Percentiles rank a stretch among this genome's conserved stretches.
These are phyloP conservation scores for Claviceps sp. DNA, from an alignment of 2,329 filamentous ascomycete genomes.

Conservation along the genomic window DNA sequence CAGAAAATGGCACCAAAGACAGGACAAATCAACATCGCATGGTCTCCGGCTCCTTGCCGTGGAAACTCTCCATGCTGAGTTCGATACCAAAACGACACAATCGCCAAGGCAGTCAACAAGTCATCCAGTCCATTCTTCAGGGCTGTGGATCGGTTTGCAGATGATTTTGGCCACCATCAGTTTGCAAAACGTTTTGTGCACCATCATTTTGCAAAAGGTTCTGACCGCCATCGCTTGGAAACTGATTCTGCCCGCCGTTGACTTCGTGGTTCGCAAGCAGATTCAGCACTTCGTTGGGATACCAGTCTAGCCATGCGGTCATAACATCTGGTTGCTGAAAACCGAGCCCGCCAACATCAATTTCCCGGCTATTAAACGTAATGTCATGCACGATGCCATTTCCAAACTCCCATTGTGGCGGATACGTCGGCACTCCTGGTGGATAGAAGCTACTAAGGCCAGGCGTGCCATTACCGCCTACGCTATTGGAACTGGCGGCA, in stretches of 20 bases:
- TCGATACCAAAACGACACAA: background rate
- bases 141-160: background rate
- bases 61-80: no score
- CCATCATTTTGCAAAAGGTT: background rate
- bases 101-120: background rate
- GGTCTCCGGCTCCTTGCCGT: no score
- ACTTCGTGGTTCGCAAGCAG: conserved; percentile 32
- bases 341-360: conserved; percentile 57
- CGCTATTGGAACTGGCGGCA: background rate
- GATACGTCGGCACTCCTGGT: conserved; percentile 16
- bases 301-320: conserved; percentile 58
- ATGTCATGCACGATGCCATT: conserved; percentile 35
- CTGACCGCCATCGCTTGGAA: background rate
- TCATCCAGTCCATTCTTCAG: background rate
- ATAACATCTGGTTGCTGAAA: conserved; percentile 48
- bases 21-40: no score
- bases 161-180: background rate
- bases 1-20: no score
- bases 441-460: conserved; percentile 14
- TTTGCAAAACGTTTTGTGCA: background rate
- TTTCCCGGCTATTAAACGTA: conserved; percentile 64
- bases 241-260: conserved; percentile 9
- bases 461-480: background rate
- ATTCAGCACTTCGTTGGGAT: conserved; percentile 51
- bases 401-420: conserved; percentile 17